Evolutionary conservation across 2,329 filamentous ascomycete species (phyloP).

Genomic region (Curvularia lunata): DNA sequence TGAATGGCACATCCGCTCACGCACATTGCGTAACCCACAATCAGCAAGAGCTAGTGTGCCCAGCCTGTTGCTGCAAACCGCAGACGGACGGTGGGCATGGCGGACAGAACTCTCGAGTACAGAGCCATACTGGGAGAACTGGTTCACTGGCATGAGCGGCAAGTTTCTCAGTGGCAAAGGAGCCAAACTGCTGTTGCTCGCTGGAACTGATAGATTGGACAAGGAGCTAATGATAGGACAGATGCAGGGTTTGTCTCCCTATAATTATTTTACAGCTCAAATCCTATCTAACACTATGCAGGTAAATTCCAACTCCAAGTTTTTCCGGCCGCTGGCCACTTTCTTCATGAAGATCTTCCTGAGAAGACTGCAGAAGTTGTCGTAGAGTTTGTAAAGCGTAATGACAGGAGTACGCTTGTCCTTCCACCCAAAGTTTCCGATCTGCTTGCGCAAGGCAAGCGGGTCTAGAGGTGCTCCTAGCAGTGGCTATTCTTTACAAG

Average conservation of each 20-base stretch:
- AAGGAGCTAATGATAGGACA: conserved; percentile 94
- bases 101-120: conserved; percentile 82
- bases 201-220: conserved; percentile 87
- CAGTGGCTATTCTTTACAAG: neutral
- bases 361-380: conserved; percentile 85
- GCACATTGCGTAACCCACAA: conserved; percentile 81
- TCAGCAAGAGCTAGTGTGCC: conserved; percentile 91
- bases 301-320: conserved; percentile 95
- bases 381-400: conserved; percentile 89
- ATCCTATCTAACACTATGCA: conserved; percentile 50
- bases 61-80: conserved; percentile 66
- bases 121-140: conserved; percentile 90
- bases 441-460: conserved; percentile 57
- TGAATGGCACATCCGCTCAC: conserved; percentile 90
- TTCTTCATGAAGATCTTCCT: conserved; percentile 93
- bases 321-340: conserved; percentile 93
- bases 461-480: conserved; percentile 46
- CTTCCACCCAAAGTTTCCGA: conserved; percentile 84
- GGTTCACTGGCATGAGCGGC: conserved; percentile 85
- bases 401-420: conserved; percentile 83
- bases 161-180: conserved; percentile 85
- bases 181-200: conserved; percentile 83
- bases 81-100: conserved; percentile 71
- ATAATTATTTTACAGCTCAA: neutral
- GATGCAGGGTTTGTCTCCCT: conserved; percentile 78